Conservation (phyloP, 345 rosid genomes). For the Eutrema heterophyllum region DNA sequence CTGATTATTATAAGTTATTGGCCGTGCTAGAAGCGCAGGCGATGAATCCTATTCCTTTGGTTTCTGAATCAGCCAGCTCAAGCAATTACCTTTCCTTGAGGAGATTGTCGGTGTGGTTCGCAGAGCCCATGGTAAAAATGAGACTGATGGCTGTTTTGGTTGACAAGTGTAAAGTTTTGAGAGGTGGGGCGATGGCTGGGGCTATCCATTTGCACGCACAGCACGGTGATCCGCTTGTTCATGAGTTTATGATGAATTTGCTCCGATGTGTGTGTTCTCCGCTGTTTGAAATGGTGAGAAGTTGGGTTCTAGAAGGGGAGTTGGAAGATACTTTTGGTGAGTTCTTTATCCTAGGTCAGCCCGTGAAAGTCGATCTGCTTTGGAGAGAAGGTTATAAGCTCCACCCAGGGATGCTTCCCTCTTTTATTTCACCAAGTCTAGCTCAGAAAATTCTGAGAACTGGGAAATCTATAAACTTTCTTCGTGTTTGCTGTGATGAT, state of each 20-base stretch:
- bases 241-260: conserved; percentile 78
- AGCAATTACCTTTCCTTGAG: conserved; percentile 76
- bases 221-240: conserved; percentile 92
- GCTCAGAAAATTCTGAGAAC: conserved; percentile 93
- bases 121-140: conserved; percentile 95
- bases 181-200: conserved; percentile 97
- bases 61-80: conserved; percentile 60
- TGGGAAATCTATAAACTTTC: conserved; percentile 94
- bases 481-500: conserved; percentile 93
- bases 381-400: conserved; percentile 98
- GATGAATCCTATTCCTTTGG: conserved; percentile 87
- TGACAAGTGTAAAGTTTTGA: conserved; percentile 81
- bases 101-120: conserved; percentile 89
- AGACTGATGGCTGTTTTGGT: conserved; percentile 97
- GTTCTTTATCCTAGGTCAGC: conserved; percentile 84
- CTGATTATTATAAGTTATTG: conserved; percentile 80
- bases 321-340: conserved; percentile 89
- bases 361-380: conserved; percentile 89
- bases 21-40: conserved; percentile 90
- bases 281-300: conserved; percentile 96
- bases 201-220: conserved; percentile 95
- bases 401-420: conserved; percentile 84
- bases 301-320: conserved; percentile 99
- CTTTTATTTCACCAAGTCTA: conserved; percentile 82
- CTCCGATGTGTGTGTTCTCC: conserved; percentile 90